A percentile compares a stretch with the other conserved stretches of the same genome.
Conservation (phyloP, 2,329 filamentous ascomycete genomes). For the Dactylellina drechsleri region DNA sequence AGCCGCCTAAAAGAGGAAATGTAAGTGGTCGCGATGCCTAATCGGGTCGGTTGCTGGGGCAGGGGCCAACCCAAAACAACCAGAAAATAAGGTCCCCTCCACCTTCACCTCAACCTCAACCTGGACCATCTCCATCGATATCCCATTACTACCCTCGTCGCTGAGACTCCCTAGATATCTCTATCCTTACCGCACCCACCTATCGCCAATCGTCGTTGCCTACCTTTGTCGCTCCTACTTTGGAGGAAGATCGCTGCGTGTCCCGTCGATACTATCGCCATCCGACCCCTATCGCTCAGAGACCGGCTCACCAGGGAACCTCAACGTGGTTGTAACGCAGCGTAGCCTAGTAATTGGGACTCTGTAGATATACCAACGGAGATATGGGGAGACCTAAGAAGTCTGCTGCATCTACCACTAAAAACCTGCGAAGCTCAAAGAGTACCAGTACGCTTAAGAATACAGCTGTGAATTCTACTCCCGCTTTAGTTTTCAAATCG, state of each 20-base stretch:
- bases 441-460: conserved; percentile 29
- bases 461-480: conserved; percentile 11
- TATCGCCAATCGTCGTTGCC: no score
- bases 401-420: conserved; percentile 14
- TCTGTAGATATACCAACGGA: not conserved
- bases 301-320: not conserved
- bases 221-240: not conserved
- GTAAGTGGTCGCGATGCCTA: conserved; percentile 30
- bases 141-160: not conserved
- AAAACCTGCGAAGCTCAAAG: conserved; percentile 12
- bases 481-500: conserved; percentile 35
- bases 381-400: conserved; percentile 46
- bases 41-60: conserved; percentile 43
- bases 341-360: not conserved
- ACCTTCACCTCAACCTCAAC: conserved; percentile 22
- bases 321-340: no score
- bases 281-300: conserved; percentile 4
- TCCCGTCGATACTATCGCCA: conserved; percentile 13
- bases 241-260: not conserved
- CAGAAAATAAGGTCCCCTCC: conserved; percentile 18
- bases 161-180: not conserved
- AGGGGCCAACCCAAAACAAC: conserved; percentile 37
- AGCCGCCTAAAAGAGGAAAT: conserved; percentile 33
- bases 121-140: conserved; percentile 14
- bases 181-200: no score